Evolutionary conservation across 768 basidiomycete species (phyloP), one percentile per base, ranked within the genome.

Genomic region (Amanita polypyramis): DNA sequence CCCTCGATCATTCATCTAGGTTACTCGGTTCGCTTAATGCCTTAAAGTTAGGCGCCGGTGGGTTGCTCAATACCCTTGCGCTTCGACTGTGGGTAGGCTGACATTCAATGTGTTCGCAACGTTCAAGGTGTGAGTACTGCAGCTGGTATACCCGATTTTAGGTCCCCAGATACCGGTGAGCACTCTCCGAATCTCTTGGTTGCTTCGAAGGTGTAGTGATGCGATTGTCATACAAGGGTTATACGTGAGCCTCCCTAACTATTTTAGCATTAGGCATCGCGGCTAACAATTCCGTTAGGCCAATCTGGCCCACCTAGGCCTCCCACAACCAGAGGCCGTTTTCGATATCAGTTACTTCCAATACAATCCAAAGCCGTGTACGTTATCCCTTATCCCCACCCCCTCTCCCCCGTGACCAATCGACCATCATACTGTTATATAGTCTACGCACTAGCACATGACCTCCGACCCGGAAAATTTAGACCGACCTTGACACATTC

Each of bases 241-340:
- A 51, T 79, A 80, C 55, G 79, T 77, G 51, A 58, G 72, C 59
- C 14, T n/a, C n/a, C n/a, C 9, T 17, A 21, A n/a, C 7, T 5
- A 27, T 33, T 4, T 3, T 10, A 11, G 30, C 14, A 14, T 32
- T 19, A 40, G 7, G 4, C 5, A 39, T 36, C 17, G 7, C 14
- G 11, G 19, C 12, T 43, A 14, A 32, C 4, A 8, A 21, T 30
- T 40, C 21, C 39, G 10, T n/a, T 59, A 91, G 87, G 77, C 85
- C 9, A 89, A 91, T 58, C 73, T 90, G 27, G 78, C 81, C 21
- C 71, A 80, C 52, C 65, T 91, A 36, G 83, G 84, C 14, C 73
- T 91, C 11, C 93, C 92, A n/a, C 80, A 85, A 56, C 92, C 94
- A 0, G 94, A 98, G 57, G 94, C 94, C 0, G 93, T 97, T 25